Conservation (phyloP, 805 yeast genomes). For the Teunomyces tritomae region DNA sequence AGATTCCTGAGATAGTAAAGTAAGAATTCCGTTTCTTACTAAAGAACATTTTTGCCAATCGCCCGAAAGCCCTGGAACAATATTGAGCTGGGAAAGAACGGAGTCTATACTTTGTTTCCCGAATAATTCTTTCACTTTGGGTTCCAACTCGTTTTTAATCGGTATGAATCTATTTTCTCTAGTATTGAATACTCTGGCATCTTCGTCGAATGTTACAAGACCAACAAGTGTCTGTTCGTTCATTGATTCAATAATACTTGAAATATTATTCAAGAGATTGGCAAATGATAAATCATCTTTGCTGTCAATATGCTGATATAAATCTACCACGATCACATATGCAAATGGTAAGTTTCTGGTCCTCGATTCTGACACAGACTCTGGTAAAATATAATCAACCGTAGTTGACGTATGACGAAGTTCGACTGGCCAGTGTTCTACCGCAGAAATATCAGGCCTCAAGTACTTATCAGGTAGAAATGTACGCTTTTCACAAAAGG, state of each 20-base stretch:
- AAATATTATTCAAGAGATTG: conserved; percentile 11
- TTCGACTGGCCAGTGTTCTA: conserved; percentile 26
- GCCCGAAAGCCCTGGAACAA: background rate
- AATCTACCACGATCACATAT: conserved; percentile 27
- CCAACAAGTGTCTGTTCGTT: conserved; percentile 19
- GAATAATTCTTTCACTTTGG: conserved; percentile 6
- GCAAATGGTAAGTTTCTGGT: conserved; percentile 10
- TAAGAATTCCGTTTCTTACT: conserved; percentile 8
- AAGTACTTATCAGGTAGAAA: conserved; percentile 19
- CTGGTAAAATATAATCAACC: conserved; percentile 31
- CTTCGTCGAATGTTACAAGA: conserved; percentile 28
- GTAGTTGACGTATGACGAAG: conserved; percentile 24
- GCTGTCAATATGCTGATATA: conserved; percentile 28
- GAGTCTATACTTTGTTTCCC: background rate
- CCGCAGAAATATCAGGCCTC: conserved; percentile 12
- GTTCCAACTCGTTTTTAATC: background rate
- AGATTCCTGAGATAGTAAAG: conserved; percentile 8
- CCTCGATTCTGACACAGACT: conserved; percentile 17
- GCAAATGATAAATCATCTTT: conserved; percentile 13
- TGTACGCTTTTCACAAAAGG: conserved; percentile 27
- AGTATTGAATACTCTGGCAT: conserved; percentile 21
- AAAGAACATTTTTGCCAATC: conserved; percentile 12
- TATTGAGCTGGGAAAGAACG: conserved; percentile 4
- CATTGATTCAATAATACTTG: conserved; percentile 12
- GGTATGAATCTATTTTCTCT: background rate